Percentiles rank a stretch among this genome's conserved stretches.
These are phyloP conservation scores for Hanseniaspora pseudoguilliermondii DNA, from an alignment of 805 yeast species.

Conservation along the genomic window DNA sequence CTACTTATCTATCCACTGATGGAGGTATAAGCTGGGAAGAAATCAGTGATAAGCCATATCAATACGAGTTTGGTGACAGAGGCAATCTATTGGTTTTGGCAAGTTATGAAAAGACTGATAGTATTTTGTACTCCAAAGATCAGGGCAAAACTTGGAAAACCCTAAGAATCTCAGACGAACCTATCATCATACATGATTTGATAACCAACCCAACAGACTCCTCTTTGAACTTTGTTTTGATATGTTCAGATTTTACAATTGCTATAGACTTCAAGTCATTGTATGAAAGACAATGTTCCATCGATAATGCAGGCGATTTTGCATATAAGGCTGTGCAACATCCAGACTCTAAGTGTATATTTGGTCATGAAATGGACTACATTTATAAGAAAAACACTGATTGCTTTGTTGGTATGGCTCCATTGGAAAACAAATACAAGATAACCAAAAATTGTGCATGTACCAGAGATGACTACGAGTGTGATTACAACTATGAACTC, in stretches of 20 bases:
- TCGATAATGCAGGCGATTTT: slow-evolving; percentile 45
- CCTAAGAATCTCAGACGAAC: slow-evolving; percentile 45
- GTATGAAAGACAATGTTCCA: slow-evolving; percentile 42
- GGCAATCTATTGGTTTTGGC: slow-evolving; percentile 77
- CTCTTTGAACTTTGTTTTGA: slow-evolving; percentile 61
- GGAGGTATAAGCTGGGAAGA: slow-evolving; percentile 87
- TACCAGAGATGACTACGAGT: slow-evolving; percentile 77
- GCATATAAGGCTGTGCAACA: slow-evolving; percentile 51
- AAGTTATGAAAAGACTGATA: slow-evolving; percentile 44
- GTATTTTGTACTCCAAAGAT: slow-evolving; percentile 55
- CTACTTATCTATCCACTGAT: slow-evolving; percentile 73
- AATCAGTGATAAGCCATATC: slow-evolving; percentile 54
- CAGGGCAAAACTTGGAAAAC: slow-evolving; percentile 69
- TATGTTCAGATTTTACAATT: slow-evolving; percentile 37
- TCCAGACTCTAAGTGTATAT: slow-evolving; percentile 47
- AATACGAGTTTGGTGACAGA: slow-evolving; percentile 96
- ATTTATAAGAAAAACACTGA: slow-evolving; percentile 45
- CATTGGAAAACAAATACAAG: slow-evolving; percentile 45
- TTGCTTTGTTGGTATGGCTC: slow-evolving; percentile 55
- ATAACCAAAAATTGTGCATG: slow-evolving; percentile 63
- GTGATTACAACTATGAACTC: slow-evolving; percentile 74
- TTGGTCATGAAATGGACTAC: slow-evolving; percentile 57
- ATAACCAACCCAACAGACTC: slow-evolving; percentile 88
- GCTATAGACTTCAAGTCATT: slow-evolving; percentile 47
- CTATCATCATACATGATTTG: slow-evolving; percentile 51